These are phyloP conservation scores for Closterium sp. DNA, from an alignment of 139 green algal species.

Conservation along the genomic window DNA sequence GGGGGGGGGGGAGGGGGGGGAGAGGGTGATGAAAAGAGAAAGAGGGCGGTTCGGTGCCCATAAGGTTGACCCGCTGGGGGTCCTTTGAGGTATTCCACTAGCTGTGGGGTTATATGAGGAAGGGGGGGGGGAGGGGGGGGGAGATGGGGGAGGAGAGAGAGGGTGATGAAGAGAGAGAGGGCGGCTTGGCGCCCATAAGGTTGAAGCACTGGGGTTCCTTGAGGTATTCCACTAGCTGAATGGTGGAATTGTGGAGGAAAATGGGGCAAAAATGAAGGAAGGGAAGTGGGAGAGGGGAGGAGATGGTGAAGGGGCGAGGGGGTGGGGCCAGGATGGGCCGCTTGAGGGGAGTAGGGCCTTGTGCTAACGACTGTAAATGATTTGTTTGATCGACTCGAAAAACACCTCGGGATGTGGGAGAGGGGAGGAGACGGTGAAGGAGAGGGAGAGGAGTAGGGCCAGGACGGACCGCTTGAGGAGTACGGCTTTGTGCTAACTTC, in stretches of 20 bases:
- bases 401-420: conserved; percentile 79
- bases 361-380: no score
- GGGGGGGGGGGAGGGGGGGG: not conserved
- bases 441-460: not conserved
- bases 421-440: not conserved
- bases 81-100: conserved; percentile 78
- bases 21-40: not conserved
- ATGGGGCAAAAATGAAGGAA: conserved; percentile 43
- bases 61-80: conserved; percentile 69
- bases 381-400: no score
- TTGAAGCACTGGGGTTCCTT: conserved; percentile 72
- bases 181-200: conserved; percentile 75
- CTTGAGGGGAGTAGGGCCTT: no score
- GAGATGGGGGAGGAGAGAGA: no score
- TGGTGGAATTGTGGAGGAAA: conserved; percentile 37
- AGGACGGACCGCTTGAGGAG: no score
- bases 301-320: not conserved
- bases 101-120: no score
- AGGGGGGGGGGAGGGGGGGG: no score
- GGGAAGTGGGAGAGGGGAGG: not conserved
- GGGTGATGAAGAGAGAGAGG: no score
- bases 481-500: no score
- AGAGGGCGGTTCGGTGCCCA: conserved; percentile 64
- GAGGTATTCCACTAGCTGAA: no score
- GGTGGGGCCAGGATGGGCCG: not conserved